phyloP scores from a whole-genome alignment of 2,329 filamentous ascomycete species.

The Fusarium acutatum region DNA sequence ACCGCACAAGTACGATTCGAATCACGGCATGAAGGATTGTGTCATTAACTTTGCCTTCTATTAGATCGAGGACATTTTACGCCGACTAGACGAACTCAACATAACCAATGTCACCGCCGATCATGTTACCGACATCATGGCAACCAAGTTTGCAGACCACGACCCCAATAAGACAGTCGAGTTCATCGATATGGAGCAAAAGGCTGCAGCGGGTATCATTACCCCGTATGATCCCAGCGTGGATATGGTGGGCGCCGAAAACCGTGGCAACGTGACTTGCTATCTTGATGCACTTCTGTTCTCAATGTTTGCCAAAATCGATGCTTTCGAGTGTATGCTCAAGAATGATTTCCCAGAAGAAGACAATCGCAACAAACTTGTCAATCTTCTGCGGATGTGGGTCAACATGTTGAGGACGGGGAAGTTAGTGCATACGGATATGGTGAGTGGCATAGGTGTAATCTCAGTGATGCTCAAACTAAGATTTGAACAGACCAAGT shows the following conservation, averaged over 20 bases:
- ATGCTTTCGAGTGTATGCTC: constrained; percentile 92
- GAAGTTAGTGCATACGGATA: constrained; percentile 83
- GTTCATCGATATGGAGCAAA: constrained; percentile 79
- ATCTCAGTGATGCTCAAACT: background rate
- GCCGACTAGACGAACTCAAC: constrained; percentile 53
- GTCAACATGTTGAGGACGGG: constrained; percentile 91
- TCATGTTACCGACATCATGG: constrained; percentile 63
- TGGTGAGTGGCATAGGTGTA: constrained; percentile 62
- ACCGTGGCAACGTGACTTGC: constrained; percentile 88
- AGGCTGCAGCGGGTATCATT: constrained; percentile 82
- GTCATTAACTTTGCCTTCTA: constrained; percentile 20
- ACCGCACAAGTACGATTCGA: constrained; percentile 47
- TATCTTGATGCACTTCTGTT: constrained; percentile 92
- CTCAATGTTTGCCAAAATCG: constrained; percentile 91
- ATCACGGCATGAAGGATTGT: background rate
- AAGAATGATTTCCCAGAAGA: constrained; percentile 77
- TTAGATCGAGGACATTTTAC: constrained; percentile 54
- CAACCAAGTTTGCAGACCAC: constrained; percentile 70
- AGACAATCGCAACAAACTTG: constrained; percentile 74
- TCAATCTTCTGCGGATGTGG: constrained; percentile 85
- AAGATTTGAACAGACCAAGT: constrained; percentile 68
- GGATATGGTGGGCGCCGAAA: constrained; percentile 84
- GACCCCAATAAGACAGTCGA: constrained; percentile 79
- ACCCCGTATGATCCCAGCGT: constrained; percentile 76
- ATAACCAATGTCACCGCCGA: constrained; percentile 64